Base-by-base conservation (phyloP, 768 basidiomycete genomes). In the Pulveroboletus sp. region DNA sequence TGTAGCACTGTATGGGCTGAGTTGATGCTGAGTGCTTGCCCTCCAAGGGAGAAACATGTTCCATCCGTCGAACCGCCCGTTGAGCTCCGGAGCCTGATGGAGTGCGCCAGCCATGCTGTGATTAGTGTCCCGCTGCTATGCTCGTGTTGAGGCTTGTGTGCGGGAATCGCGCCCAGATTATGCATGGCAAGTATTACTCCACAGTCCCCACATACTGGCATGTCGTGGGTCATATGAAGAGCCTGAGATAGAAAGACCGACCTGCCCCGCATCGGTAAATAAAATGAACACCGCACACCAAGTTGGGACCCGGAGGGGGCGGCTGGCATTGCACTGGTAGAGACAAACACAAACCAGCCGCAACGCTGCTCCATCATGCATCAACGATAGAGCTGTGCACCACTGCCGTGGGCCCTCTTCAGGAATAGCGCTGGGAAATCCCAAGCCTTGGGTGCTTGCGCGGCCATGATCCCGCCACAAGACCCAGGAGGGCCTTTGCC, bases 291-390 rank as follows among this genome's bases (percentile, higher is more conserved):
- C 38, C n/a, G 31, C 4, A 17, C 17, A n/a, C 35, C 20, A 10
- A 8, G 19, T 19, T 37, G 23, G 34, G 16, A 41, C 31, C 26
- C n/a, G 40, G 24, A 41, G 26, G 31, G 13, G 37, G 57, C 24
- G 56, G 52, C 45, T 39, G 37, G 47, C 56, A 57, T 41, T 48
- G 47, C 56, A 57, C 45, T 48, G 51, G 39, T 16, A 42, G 9
- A 32, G 30, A 43, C 50, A 56, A 60, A 57, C 43, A 58, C n/a
- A 13, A n/a, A 17, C 43, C 43, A 42, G 39, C 47, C 36, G 9
- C n/a, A n/a, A n/a, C n/a, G n/a, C n/a, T n/a, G n/a, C 43, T 35
- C 23, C 23, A 48, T 39, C 19, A 37, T n/a, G n/a, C n/a, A n/a
- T n/a, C n/a, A n/a, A n/a, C n/a, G n/a, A n/a, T n/a, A n/a, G n/a